Evolutionary conservation across 768 basidiomycete species (phyloP).

Genomic region (Mycena olivaceomarginata): DNA sequence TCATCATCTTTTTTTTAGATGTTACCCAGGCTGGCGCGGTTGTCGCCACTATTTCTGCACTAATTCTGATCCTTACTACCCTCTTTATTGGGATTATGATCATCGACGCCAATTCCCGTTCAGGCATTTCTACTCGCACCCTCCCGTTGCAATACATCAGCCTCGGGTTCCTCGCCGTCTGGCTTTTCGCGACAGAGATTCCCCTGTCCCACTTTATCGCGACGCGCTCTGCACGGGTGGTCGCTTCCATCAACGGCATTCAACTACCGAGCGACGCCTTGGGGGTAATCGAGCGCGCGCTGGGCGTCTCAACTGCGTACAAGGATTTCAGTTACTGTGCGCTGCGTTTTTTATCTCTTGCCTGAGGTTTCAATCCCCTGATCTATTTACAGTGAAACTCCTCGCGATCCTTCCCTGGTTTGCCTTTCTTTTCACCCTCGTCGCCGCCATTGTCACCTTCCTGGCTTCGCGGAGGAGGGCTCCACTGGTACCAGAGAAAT

Average conservation of each 20-base stretch:
- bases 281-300: slow-evolving; percentile 55
- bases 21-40: slow-evolving; percentile 62
- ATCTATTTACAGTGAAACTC: slow-evolving; percentile 61
- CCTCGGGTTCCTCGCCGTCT: slow-evolving; percentile 64
- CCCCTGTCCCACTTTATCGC: slow-evolving; percentile 68
- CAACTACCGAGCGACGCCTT: slow-evolving; percentile 61
- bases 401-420: slow-evolving; percentile 75
- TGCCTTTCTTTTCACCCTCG: slow-evolving; percentile 61
- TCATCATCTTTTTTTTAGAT: slow-evolving; percentile 52
- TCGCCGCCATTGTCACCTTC: slow-evolving; percentile 59
- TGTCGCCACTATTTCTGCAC: slow-evolving; percentile 56
- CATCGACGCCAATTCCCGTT: slow-evolving; percentile 44
- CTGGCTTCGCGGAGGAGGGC: slow-evolving; percentile 45
- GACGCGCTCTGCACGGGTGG: slow-evolving; percentile 65
- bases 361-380: neutral
- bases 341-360: slow-evolving; percentile 44
- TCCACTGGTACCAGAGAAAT: neutral
- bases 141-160: slow-evolving; percentile 59
- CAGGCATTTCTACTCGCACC: slow-evolving; percentile 48
- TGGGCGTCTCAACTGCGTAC: slow-evolving; percentile 66
- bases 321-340: slow-evolving; percentile 67
- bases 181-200: slow-evolving; percentile 71
- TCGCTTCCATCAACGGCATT: slow-evolving; percentile 61
- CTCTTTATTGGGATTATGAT: slow-evolving; percentile 50
- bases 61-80: slow-evolving; percentile 56